A percentile compares a stretch with the other conserved stretches of the same genome.
Evolutionary conservation across 768 basidiomycete species (phyloP).

Genomic region (Tricholomella constricta): DNA sequence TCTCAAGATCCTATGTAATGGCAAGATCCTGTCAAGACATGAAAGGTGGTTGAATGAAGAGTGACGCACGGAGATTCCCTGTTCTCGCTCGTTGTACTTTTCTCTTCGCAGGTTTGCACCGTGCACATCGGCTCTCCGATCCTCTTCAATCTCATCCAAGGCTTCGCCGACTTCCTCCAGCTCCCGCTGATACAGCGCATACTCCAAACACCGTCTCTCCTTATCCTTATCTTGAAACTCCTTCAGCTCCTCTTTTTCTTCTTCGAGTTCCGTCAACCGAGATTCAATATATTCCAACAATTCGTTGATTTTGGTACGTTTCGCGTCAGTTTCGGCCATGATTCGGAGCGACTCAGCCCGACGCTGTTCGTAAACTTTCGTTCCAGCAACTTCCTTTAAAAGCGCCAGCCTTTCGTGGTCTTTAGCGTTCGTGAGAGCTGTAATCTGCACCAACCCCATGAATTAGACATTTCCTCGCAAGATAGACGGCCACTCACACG

Average conservation of each 20-base stretch:
- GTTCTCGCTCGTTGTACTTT: conserved; percentile 82
- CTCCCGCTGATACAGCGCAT: conserved; percentile 90
- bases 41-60: background rate
- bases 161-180: conserved; percentile 86
- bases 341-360: conserved; percentile 91
- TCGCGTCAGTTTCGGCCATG: conserved; percentile 95
- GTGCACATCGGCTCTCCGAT: conserved; percentile 80
- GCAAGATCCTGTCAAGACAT: background rate
- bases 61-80: conserved; percentile 72
- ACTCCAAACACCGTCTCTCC: conserved; percentile 91
- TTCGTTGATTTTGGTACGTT: conserved; percentile 89
- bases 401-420: conserved; percentile 91
- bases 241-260: conserved; percentile 97
- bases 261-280: conserved; percentile 87
- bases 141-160: conserved; percentile 83
- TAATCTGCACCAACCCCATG: conserved; percentile 60
- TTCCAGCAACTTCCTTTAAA: conserved; percentile 98
- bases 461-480: conserved; percentile 1
- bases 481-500: conserved; percentile 55
- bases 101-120: conserved; percentile 80
- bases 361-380: conserved; percentile 96
- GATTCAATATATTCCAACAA: conserved; percentile 90
- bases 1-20: conserved; percentile 65
- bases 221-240: conserved; percentile 97
- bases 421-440: conserved; percentile 94